These are phyloP conservation scores for Boletus reticuloceps DNA, from an alignment of 768 basidiomycete genomes.

Conservation along the genomic window DNA sequence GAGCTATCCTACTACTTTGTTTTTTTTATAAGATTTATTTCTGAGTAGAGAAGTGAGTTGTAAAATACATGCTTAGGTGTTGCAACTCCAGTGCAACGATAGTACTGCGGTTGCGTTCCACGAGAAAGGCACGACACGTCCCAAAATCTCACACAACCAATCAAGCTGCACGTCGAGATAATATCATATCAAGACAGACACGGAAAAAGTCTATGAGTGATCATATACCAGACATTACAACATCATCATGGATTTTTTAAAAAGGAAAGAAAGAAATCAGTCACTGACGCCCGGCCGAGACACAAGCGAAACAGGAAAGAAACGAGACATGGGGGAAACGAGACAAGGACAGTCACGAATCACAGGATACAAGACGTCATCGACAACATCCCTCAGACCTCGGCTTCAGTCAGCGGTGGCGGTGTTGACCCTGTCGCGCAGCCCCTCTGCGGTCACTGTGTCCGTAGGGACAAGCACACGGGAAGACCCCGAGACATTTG, in stretches of 20 bases:
- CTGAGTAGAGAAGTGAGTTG: too few relatives aligned
- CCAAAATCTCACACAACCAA: too few relatives aligned
- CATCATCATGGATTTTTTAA: conserved; percentile 5
- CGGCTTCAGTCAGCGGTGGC: conserved; percentile 33
- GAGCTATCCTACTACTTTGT: too few relatives aligned
- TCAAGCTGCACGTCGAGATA: not conserved
- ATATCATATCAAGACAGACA: conserved; percentile 1
- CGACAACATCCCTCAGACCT: not conserved
- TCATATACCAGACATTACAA: conserved; percentile 25
- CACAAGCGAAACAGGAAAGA: not conserved
- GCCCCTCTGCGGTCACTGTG: conserved; percentile 48
- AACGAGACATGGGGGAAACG: not conserved
- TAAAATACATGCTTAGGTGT: too few relatives aligned
- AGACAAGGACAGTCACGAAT: not conserved
- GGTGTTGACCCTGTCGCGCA: conserved; percentile 44
- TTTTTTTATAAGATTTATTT: too few relatives aligned
- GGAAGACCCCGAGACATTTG: conserved; percentile 51
- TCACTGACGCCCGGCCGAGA: conserved; percentile 7
- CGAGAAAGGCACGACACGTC: too few relatives aligned
- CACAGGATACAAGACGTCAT: not conserved
- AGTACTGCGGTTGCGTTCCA: too few relatives aligned
- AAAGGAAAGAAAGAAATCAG: not conserved
- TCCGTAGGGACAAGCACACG: conserved; percentile 45
- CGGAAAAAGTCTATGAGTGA: conserved; percentile 16
- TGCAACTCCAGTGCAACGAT: too few relatives aligned